A percentile compares a stretch with the other conserved stretches of the same genome.
phyloP scores from a whole-genome alignment of 2,329 filamentous ascomycete species.

The Pleurostoma richardsiae region DNA sequence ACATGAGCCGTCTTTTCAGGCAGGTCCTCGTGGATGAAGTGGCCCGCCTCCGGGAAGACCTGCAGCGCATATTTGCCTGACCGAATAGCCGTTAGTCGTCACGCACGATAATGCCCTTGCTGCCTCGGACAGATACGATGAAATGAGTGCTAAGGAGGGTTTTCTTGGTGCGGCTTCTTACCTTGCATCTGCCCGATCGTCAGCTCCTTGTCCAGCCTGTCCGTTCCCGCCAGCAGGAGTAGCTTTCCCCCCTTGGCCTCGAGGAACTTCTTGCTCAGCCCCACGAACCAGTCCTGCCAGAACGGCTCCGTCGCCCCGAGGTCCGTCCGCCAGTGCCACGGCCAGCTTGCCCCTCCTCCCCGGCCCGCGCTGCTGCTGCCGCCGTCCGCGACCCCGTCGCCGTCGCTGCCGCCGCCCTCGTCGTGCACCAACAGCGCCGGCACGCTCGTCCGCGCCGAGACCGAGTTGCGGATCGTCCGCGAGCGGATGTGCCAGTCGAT shows the following conservation, averaged over 20 bases:
- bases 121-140: neutral
- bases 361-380: neutral
- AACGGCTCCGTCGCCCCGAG: constrained; percentile 79
- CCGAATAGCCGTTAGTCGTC: neutral
- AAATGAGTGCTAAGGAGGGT: neutral
- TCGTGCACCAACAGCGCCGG: constrained; percentile 65
- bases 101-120: neutral
- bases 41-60: constrained; percentile 89
- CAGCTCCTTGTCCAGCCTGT: constrained; percentile 83
- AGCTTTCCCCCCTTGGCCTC: constrained; percentile 77
- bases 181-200: constrained; percentile 98
- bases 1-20: constrained; percentile 84
- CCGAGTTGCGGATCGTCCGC: constrained; percentile 76
- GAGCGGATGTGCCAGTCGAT: constrained; percentile 94
- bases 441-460: constrained; percentile 83
- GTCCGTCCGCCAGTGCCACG: constrained; percentile 84
- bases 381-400: neutral
- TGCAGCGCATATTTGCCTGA: constrained; percentile 89
- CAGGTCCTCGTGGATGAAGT: constrained; percentile 94
- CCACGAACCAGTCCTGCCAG: constrained; percentile 92
- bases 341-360: constrained; percentile 29
- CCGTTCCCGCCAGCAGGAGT: constrained; percentile 80
- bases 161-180: constrained; percentile 22
- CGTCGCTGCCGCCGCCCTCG: constrained; percentile 14
- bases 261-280: constrained; percentile 84